Conservation (phyloP, 108 stramenopile genomes). For the Parietichytrium sp. region DNA sequence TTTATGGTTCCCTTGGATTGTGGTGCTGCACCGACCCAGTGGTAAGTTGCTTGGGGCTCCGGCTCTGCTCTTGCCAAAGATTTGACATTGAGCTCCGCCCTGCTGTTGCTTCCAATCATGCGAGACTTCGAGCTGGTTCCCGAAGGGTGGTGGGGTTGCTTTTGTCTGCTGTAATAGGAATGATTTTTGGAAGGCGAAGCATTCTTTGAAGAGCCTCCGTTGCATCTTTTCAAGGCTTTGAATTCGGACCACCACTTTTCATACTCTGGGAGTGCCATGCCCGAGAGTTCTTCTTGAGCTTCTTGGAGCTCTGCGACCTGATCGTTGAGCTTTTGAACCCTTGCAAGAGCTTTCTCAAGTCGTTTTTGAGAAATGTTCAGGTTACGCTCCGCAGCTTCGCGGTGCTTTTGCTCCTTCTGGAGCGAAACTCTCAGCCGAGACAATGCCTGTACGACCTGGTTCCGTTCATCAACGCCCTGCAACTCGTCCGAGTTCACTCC, state of each 20-base stretch:
- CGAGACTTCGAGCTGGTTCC: neutral
- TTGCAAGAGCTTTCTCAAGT: neutral
- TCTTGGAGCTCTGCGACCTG: neutral
- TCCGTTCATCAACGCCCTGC: neutral
- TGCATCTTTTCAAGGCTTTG: neutral
- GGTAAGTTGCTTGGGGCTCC: neutral
- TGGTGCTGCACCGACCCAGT: too few relatives aligned
- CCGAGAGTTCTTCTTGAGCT: neutral
- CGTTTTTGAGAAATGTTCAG: neutral
- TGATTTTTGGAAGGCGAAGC: too few relatives aligned
- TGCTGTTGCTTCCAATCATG: neutral
- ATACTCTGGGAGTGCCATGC: conserved; percentile 7
- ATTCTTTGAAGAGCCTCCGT: neutral
- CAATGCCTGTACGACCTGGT: neutral
- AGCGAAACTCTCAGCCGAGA: neutral
- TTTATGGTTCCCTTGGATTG: too few relatives aligned
- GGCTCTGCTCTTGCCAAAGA: neutral
- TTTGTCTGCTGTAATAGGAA: neutral
- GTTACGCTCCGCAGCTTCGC: conserved; percentile 8
- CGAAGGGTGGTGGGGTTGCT: neutral
- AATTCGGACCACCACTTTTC: conserved; percentile 32
- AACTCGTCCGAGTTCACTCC: neutral
- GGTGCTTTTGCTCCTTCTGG: neutral
- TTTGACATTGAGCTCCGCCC: neutral
- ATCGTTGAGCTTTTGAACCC: neutral